Evolutionary conservation across 495 filamentous ascomycete species (phyloP).

Genomic region (Beverwykella pulmonaria): DNA sequence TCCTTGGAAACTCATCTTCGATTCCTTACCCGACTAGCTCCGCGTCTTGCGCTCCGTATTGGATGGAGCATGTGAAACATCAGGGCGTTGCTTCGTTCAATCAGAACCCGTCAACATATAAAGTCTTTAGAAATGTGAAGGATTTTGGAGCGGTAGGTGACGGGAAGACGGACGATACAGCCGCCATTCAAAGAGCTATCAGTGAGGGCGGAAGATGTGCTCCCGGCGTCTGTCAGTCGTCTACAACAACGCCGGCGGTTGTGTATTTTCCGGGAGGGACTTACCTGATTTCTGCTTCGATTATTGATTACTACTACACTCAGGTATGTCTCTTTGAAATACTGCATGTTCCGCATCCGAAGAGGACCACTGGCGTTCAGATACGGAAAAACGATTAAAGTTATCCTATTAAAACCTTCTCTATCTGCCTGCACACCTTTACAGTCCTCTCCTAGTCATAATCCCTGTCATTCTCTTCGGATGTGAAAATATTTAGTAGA

Average conservation of each 20-base stretch:
- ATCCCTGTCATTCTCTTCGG: no score
- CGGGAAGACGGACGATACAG: slow-evolving; percentile 58
- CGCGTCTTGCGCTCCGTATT: slow-evolving; percentile 34
- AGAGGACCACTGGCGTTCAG: no score
- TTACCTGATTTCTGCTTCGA: slow-evolving; percentile 43
- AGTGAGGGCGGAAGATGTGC: slow-evolving; percentile 40
- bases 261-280: slow-evolving; percentile 64
- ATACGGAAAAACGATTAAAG: no score
- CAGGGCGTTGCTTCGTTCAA: slow-evolving; percentile 46
- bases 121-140: slow-evolving; percentile 61
- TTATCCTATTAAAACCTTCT: no score
- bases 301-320: slow-evolving; percentile 48
- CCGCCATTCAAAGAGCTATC: slow-evolving; percentile 54
- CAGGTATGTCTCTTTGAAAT: slow-evolving; percentile 18
- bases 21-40: neutral
- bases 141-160: slow-evolving; percentile 54
- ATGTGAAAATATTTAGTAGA: no score
- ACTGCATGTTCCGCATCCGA: no score
- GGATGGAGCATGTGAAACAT: slow-evolving; percentile 44
- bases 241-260: slow-evolving; percentile 53
- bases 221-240: slow-evolving; percentile 49
- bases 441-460: no score
- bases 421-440: no score
- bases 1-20: neutral
- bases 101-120: slow-evolving; percentile 44